These are phyloP conservation scores for Laguncularia racemosa DNA, from an alignment of 345 rosid species.

Conservation along the genomic window DNA sequence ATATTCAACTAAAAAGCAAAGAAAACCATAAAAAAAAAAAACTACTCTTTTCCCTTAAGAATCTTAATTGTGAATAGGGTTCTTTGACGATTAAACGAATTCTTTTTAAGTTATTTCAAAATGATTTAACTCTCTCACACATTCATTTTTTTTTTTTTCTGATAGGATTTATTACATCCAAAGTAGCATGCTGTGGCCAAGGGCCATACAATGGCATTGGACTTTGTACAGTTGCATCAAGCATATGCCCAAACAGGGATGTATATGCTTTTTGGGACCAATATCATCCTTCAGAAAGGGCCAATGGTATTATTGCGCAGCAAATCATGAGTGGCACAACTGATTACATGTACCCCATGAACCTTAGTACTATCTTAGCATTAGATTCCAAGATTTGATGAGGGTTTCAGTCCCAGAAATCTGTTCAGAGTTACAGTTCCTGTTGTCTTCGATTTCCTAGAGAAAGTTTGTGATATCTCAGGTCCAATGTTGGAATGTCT, in stretches of 20 bases:
- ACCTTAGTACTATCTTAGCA: constrained; percentile 49
- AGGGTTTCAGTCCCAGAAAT: too few species aligned
- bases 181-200: constrained; percentile 76
- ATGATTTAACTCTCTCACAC: too few species aligned
- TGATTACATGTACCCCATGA: constrained; percentile 67
- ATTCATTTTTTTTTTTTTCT: not conserved
- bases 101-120: too few species aligned
- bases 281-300: constrained; percentile 73
- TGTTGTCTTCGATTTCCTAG: too few species aligned
- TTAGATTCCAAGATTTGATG: constrained; percentile 27
- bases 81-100: too few species aligned
- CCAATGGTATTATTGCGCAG: constrained; percentile 45
- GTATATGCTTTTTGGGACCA: constrained; percentile 62
- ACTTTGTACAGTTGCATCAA: constrained; percentile 51
- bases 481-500: too few species aligned
- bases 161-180: constrained; percentile 57
- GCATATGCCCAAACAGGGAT: constrained; percentile 61
- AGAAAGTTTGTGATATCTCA: too few species aligned
- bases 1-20: too few species aligned
- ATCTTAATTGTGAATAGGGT: too few species aligned
- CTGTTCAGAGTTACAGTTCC: too few species aligned
- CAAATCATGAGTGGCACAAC: constrained; percentile 35
- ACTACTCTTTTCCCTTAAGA: too few species aligned
- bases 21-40: too few species aligned
- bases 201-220: constrained; percentile 72